Base-by-base conservation (phyloP, 495 filamentous ascomycete genomes). In the Lasiosphaeria hispida region DNA sequence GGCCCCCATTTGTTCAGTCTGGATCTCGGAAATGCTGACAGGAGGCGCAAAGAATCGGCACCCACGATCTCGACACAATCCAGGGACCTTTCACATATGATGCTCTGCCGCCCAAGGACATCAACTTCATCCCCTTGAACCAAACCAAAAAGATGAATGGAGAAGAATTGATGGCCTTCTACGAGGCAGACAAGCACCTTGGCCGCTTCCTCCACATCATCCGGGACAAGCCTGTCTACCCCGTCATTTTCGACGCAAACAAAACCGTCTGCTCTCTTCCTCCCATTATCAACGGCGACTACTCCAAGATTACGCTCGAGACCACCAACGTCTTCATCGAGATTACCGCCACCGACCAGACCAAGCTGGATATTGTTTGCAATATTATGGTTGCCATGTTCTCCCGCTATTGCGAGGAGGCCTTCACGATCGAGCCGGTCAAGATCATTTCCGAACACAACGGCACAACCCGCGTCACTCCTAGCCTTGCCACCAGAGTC, bases 311-410 rank as follows among this genome's bases (percentile, higher is more conserved):
- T 68, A 90, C 82, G 1, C 76, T 96, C 39, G 77, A 91, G 64
- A 97, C 92, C 47, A 89, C 78, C 63, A 97, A 97, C 71, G 81
- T 97, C 67, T 91, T 97, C 77, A 93, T 99, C 69, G 94, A 99
- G 69, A 89, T 96, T 63, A 99, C 94, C 17, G 94, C 91, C n/a
- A 89, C 91, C 17, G 94, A 99, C 75, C 85, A 87, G 71, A 99
- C 94, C 7, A 99, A 99, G 77, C 83, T 96, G 13, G 93, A 97
- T 64, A 90, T 97, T 65, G 92, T 97, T 49, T 91, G 87, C 78
- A 90, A 91, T 62, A 92, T 96, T 63, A 86, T 99, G 71, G 91
- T 96, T 40, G 82, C 93, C 58, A 97, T 97, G 94, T 99, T 99
- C 83, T 92, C 89, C 42, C 81, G 88, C 68, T 97, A 99, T 75